Base-by-base conservation (phyloP, 2,329 filamentous ascomycete genomes). In the Exophiala sp. region DNA sequence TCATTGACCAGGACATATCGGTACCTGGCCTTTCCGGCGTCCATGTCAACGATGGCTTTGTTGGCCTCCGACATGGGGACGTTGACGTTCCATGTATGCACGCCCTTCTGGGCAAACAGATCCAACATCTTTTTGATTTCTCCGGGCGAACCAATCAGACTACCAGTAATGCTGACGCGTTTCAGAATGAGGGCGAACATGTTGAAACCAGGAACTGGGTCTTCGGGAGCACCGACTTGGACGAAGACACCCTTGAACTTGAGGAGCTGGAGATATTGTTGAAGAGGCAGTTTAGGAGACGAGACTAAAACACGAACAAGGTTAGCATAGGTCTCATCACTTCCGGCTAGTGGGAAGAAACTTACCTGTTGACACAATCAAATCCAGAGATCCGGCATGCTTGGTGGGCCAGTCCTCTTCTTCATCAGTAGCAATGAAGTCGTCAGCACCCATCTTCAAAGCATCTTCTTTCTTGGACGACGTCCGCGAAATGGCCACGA, bases 191-290 rank as follows among this genome's bases (percentile, higher is more conserved):
- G 66, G 1, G 75, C 68, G 59, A 79, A 82, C 5, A 77, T 78
- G 57, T 69, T 74, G 59, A 87, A 73, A 1, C 69, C 67, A 1
- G 80, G 81, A 29, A 73, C 56, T 11, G 66, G 65, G 46, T 78
- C 75, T 61, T 88, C 84, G 0, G 85, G 84, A 1, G 79, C 79
- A 22, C 83, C 84, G 43, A 88, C 74, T 65, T 86, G 81, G 50
- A 85, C 75, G 59, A 85, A 81, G 13, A 73, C 73, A 8, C 83
- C 83, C 44, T 79, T 75, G 14, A 73, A 67, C 51, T 75, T 72
- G 27, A 87, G 70, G 7, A 88, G 70, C 11, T 68, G 60, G 48
- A 88, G 69, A 65, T 86, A 87, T 40, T 77, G 68, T 43, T 68
- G 64, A 19, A 86, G 63, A 0, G 82, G 82, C 81, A 87, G 83